A percentile compares a stretch with the other conserved stretches of the same genome.
These are phyloP conservation scores for Talaromyces sp. DNA, from an alignment of 2,329 filamentous ascomycete species.

Conservation along the genomic window DNA sequence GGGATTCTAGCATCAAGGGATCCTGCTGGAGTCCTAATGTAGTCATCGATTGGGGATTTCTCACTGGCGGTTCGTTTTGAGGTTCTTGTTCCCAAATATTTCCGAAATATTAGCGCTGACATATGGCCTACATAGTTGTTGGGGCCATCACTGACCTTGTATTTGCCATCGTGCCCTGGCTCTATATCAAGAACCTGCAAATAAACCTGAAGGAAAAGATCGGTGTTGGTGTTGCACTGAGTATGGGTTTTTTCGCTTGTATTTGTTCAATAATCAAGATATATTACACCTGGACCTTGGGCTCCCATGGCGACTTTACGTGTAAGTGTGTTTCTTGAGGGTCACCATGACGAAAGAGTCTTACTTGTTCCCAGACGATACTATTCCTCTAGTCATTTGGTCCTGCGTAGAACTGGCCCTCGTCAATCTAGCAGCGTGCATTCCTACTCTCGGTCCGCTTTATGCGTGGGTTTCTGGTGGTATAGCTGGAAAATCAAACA, in stretches of 20 bases:
- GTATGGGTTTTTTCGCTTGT: neutral
- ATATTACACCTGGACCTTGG: conserved; percentile 1
- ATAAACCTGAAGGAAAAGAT: neutral
- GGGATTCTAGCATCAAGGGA: neutral
- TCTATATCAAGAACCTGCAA: neutral
- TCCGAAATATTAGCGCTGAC: neutral
- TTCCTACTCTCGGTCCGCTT: neutral
- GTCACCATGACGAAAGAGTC: neutral
- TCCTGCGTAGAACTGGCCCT: neutral
- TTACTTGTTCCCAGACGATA: neutral
- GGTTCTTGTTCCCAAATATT: neutral
- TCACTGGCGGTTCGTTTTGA: neutral
- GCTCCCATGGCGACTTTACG: neutral
- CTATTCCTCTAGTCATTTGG: neutral
- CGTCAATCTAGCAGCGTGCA: neutral
- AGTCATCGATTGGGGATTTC: neutral
- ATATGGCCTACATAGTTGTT: neutral
- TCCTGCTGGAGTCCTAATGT: neutral
- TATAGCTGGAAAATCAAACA: neutral
- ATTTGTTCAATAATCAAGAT: neutral
- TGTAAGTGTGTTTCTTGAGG: neutral
- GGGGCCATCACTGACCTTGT: neutral
- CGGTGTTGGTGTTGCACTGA: neutral
- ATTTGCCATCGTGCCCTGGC: neutral
- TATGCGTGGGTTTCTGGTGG: neutral